phyloP scores from a whole-genome alignment of 2,329 filamentous ascomycete genomes.

The Xylaria sp. region DNA sequence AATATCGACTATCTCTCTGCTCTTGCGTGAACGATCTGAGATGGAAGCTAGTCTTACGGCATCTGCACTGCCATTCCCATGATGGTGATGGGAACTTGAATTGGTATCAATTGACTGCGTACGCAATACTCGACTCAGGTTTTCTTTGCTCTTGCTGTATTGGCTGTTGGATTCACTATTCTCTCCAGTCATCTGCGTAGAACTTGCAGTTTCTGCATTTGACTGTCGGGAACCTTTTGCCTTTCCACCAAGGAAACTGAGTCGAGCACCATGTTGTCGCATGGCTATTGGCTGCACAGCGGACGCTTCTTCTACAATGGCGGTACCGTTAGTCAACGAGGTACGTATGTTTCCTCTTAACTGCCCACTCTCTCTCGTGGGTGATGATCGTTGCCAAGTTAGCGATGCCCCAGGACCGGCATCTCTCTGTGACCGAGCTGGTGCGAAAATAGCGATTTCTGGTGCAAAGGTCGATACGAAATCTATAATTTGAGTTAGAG shows the following conservation, averaged over 20 bases:
- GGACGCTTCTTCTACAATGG: slow-evolving; percentile 60
- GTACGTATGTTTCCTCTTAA: slow-evolving; percentile 36
- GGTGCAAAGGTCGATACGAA: slow-evolving; percentile 72
- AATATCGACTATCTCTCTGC: slow-evolving; percentile 46
- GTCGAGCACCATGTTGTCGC: slow-evolving; percentile 62
- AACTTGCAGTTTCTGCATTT: slow-evolving; percentile 42
- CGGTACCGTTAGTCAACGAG: slow-evolving; percentile 42
- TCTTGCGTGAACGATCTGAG: slow-evolving; percentile 44
- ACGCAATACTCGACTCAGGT: slow-evolving; percentile 59
- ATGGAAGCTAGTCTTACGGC: slow-evolving; percentile 39
- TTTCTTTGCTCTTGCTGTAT: slow-evolving; percentile 51
- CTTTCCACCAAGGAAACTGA: slow-evolving; percentile 67
- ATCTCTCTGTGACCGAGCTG: slow-evolving; percentile 57
- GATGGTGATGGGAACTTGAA: slow-evolving; percentile 36
- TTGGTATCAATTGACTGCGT: slow-evolving; percentile 50
- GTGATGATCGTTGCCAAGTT: slow-evolving; percentile 51
- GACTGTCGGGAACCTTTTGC: slow-evolving; percentile 55
- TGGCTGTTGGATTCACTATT: slow-evolving; percentile 47
- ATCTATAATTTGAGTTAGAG: slow-evolving; percentile 53
- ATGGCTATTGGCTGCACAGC: slow-evolving; percentile 62
- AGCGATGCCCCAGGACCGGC: slow-evolving; percentile 55
- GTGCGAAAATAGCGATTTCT: slow-evolving; percentile 72
- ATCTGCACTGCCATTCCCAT: slow-evolving; percentile 40
- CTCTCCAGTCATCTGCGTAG: slow-evolving; percentile 47
- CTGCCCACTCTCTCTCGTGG: slow-evolving; percentile 45